Conservation (phyloP, 1,284 basidiomycete genomes). For the Sporisorium exsertum region DNA sequence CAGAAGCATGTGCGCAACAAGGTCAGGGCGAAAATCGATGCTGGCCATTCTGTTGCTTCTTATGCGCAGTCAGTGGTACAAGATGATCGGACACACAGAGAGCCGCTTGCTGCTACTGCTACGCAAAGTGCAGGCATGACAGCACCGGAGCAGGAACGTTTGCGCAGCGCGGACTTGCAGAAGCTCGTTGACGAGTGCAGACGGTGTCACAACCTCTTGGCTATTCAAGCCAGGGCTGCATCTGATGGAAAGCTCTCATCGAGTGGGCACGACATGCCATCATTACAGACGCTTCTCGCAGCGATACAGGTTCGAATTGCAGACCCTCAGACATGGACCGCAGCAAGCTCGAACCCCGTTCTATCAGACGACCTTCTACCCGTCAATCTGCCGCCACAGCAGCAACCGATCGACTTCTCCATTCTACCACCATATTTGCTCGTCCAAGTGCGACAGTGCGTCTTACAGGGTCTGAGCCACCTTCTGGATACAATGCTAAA, state of each 20-base stretch:
- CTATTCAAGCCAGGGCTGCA: constrained; percentile 7
- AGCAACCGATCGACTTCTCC: constrained; percentile 10
- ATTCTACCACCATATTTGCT: constrained; percentile 10
- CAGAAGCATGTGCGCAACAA: constrained; percentile 37
- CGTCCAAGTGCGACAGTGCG: constrained; percentile 9
- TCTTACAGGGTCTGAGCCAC: constrained; percentile 13
- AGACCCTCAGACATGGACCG: constrained; percentile 17
- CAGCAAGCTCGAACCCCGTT: neutral
- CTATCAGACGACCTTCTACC: constrained; percentile 32
- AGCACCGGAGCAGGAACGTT: constrained; percentile 2
- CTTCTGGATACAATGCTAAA: constrained; percentile 4
- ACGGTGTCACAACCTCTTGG: constrained; percentile 11
- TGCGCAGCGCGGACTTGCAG: constrained; percentile 21
- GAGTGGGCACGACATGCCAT: neutral
- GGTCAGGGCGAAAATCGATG: constrained; percentile 32
- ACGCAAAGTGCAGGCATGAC: neutral
- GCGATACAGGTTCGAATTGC: constrained; percentile 17
- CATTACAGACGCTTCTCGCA: constrained; percentile 6
- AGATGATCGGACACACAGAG: too few species aligned
- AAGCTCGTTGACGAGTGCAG: constrained; percentile 36
- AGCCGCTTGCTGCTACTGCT: neutral
- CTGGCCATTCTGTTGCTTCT: neutral
- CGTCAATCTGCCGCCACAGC: constrained; percentile 2
- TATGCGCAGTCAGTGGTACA: neutral
- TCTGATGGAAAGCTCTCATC: neutral